Evolutionary conservation across 345 rosid species (phyloP), one percentile per base, ranked within the genome.

Genomic region (Salix koriyanagi): DNA sequence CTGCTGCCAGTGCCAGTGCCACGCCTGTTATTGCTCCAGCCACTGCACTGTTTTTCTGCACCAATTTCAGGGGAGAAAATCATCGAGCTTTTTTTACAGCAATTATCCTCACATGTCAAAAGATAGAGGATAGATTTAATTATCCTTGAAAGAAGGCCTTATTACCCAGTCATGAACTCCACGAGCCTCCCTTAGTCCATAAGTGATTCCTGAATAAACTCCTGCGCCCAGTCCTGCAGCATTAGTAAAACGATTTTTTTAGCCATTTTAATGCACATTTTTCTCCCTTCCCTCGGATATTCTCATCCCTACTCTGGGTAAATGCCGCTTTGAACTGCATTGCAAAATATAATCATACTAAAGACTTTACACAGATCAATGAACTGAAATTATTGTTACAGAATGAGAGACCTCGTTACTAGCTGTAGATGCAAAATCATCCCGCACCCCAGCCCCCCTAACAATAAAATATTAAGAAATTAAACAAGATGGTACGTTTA

Each of bases 121-220:
- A 28, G 8, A 28, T 32, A 26, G 32, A 12, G 34, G n/a, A 52
- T 21, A 46, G 14, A 41, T 46, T 21, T 7, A 1, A 12, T 74
- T 5, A 58, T 71, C 64, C 44, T 4, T 5, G 0, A 4, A 15
- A 58, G n/a, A 15, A 58, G n/a, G 32, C 14, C 81, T 83, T 77
- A 92, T 83, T 78, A 93, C 98, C 99, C 99, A 96, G 62, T 93
- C 99, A 70, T 91, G 98, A 79, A 88, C 80, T 72, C 99, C 97
- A 1, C 98, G 95, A 76, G 88, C 92, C 85, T 96, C 98, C 83
- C 78, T 87, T 42, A 93, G 85, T 4, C 99, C 98, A 77, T 89
- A 95, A 21, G 97, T 90, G 15, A 95, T 90, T 72, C 99, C 96
- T 0, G 99, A 91, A 71, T 91, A 90, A 58, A 93, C 61, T 30